Conservation (phyloP, 176 grass and related monocot species). For the Musa itinerans region DNA sequence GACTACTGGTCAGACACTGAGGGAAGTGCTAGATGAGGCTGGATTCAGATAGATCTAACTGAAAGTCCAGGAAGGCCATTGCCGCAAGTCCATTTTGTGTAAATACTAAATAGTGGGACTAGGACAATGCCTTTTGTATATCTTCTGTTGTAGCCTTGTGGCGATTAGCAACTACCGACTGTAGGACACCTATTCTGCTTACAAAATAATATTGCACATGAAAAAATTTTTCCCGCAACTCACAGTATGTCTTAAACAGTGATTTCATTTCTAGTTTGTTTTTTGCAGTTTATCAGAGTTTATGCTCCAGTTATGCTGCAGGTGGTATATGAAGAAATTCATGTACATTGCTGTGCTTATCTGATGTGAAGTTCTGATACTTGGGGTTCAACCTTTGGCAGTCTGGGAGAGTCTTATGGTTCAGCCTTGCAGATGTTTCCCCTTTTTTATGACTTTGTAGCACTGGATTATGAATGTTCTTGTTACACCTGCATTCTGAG, state of each 20-base stretch:
- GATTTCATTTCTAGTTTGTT: background rate
- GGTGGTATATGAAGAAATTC: too few species aligned
- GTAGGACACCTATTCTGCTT: background rate
- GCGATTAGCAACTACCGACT: background rate
- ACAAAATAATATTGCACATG: background rate
- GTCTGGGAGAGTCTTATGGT: too few species aligned
- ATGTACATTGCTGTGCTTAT: too few species aligned
- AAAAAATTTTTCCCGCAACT: background rate
- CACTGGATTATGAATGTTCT: too few species aligned
- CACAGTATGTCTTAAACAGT: background rate
- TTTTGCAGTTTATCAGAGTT: background rate
- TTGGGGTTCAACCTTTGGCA: too few species aligned
- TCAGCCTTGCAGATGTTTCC: too few species aligned
- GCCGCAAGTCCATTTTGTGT: background rate
- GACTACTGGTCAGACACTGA: constrained; percentile 40
- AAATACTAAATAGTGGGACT: background rate
- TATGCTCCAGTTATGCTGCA: background rate
- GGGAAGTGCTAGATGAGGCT: constrained; percentile 29
- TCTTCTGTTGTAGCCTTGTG: background rate
- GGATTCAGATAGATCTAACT: background rate
- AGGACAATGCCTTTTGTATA: background rate
- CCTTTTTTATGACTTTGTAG: too few species aligned
- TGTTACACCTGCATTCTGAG: too few species aligned
- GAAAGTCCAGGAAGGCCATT: background rate
- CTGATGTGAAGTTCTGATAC: too few species aligned